phyloP scores from a whole-genome alignment of 305 asterid genomes.

The Plantago lanceolata region DNA sequence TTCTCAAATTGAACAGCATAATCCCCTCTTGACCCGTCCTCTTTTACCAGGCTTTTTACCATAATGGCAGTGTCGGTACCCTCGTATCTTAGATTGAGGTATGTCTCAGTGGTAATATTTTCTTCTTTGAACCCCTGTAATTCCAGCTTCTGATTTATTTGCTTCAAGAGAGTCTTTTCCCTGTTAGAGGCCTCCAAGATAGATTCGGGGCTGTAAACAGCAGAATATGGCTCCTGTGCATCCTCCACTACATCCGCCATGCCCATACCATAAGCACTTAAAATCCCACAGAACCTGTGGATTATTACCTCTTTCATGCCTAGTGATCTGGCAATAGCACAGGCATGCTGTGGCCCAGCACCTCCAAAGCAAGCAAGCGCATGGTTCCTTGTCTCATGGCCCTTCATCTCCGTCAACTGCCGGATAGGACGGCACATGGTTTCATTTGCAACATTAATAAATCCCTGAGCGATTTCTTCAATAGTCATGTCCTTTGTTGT shows the following conservation, averaged over 20 bases:
- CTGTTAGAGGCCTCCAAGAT: conserved; percentile 55
- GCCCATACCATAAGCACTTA: conserved; percentile 97
- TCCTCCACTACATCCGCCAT: conserved; percentile 96
- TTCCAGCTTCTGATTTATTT: conserved; percentile 57
- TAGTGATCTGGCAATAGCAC: conserved; percentile 93
- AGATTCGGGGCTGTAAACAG: conserved; percentile 68
- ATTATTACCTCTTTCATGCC: conserved; percentile 94
- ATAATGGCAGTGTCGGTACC: conserved; percentile 93
- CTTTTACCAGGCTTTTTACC: conserved; percentile 54
- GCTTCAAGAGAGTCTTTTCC: conserved; percentile 50
- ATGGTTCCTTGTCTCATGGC: conserved; percentile 90
- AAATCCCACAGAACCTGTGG: conserved; percentile 87
- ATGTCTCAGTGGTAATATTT: conserved; percentile 62
- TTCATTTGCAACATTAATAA: conserved; percentile 83
- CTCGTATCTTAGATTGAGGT: conserved; percentile 84
- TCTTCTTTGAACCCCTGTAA: conserved; percentile 72
- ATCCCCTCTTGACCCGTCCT: conserved; percentile 61
- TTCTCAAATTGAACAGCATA: conserved; percentile 73
- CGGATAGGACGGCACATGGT: conserved; percentile 99
- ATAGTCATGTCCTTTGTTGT: conserved; percentile 71
- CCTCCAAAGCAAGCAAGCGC: conserved; percentile 99
- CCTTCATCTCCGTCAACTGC: conserved; percentile 96
- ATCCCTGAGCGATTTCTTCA: conserved; percentile 93
- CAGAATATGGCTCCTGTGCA: conserved; percentile 82
- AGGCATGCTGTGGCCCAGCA: conserved; percentile 98